These are phyloP conservation scores for Lolium rigidum DNA, from an alignment of 176 grass and related monocot genomes.

Conservation along the genomic window DNA sequence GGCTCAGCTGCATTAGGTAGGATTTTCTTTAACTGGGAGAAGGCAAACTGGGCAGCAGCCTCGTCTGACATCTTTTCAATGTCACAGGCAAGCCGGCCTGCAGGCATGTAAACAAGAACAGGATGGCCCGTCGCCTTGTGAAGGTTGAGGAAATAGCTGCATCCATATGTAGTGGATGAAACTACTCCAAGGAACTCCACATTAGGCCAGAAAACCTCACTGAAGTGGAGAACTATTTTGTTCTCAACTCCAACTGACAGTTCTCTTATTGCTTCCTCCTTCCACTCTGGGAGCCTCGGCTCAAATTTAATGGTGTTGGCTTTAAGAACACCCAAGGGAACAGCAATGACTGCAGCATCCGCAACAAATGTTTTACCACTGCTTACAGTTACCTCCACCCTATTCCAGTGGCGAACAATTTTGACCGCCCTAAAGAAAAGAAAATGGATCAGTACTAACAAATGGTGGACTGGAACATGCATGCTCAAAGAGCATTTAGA, in stretches of 20 bases:
- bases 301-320: slow-evolving; percentile 79
- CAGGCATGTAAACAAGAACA: slow-evolving; percentile 99
- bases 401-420: slow-evolving; percentile 82
- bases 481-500: neutral
- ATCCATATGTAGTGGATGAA: slow-evolving; percentile 85
- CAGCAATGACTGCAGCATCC: slow-evolving; percentile 77
- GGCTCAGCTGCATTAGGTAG: slow-evolving; percentile 89
- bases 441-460: slow-evolving; percentile 42
- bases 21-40: slow-evolving; percentile 85
- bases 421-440: slow-evolving; percentile 68
- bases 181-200: slow-evolving; percentile 97
- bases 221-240: slow-evolving; percentile 94
- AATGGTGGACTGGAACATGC: neutral
- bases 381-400: slow-evolving; percentile 88
- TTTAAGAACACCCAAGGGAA: slow-evolving; percentile 91
- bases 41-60: slow-evolving; percentile 87
- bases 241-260: slow-evolving; percentile 88
- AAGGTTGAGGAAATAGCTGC: slow-evolving; percentile 99
- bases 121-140: slow-evolving; percentile 92
- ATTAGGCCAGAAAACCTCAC: slow-evolving; percentile 97
- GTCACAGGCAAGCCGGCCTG: slow-evolving; percentile 84
- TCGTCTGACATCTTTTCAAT: slow-evolving; percentile 94
- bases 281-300: slow-evolving; percentile 88
- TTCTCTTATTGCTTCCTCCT: slow-evolving; percentile 83
- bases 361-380: slow-evolving; percentile 86